These are phyloP conservation scores for Penicillium cinerascens DNA, from an alignment of 495 filamentous ascomycete species.

Conservation along the genomic window DNA sequence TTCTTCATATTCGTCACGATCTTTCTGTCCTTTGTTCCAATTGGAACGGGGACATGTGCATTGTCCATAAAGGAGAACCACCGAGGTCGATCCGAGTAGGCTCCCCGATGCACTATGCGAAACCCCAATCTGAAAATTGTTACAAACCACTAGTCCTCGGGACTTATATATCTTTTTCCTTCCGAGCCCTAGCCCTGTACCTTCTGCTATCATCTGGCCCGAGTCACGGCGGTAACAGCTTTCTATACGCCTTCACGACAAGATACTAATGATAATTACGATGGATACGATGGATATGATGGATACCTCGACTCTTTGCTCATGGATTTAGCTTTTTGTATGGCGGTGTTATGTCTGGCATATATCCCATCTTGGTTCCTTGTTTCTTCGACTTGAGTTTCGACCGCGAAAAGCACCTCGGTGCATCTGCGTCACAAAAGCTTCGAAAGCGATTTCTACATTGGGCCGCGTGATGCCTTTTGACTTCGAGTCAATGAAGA, in stretches of 20 bases:
- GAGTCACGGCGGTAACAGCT: background rate
- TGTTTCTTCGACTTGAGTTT: background rate
- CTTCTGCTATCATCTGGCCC: background rate
- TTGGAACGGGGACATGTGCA: background rate
- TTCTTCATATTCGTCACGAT: background rate
- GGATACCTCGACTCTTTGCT: background rate
- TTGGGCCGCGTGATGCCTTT: background rate
- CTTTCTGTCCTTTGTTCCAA: background rate
- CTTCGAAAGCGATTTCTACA: background rate
- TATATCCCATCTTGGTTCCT: background rate
- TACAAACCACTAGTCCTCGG: slow-evolving; percentile 1
- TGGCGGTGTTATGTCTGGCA: background rate
- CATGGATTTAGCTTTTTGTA: background rate
- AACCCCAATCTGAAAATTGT: background rate
- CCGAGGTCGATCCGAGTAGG: background rate
- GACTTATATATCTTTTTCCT: slow-evolving; percentile 1
- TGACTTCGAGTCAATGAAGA: background rate
- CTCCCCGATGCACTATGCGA: background rate
- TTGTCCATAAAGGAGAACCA: background rate
- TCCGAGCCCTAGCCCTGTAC: slow-evolving; percentile 9
- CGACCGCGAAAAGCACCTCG: background rate
- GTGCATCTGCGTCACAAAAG: background rate
- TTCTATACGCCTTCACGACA: background rate
- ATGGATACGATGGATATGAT: too few species aligned
- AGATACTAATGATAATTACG: background rate